Evolutionary conservation across 1,139 yeast genomes (phyloP), one percentile per base, ranked within the genome.

Genomic region (Kurtzmaniella natalensis): DNA sequence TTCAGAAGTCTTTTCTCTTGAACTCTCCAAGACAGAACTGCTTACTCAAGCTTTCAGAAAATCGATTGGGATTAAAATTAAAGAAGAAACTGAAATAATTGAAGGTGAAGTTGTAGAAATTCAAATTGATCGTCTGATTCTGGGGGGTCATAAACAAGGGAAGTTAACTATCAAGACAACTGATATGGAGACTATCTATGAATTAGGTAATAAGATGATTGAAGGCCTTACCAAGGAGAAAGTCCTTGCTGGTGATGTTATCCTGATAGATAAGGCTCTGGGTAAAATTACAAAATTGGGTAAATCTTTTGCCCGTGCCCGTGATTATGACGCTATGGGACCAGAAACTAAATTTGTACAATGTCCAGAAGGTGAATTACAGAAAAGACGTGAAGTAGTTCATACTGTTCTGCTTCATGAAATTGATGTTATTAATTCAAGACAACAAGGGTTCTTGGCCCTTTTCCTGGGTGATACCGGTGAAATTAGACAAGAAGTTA

Each of bases 281-380:
- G 99, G 98, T 35, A 87, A 88, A 53, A 86, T 92, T 50, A 80
- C 94, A 32, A 92, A 89, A 61, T 72, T 94, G 44, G 99, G 99
- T 40, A 80, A 96, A 57, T 88, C 96, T 1, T 92, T 87, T 59
- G 81, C 97, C 8, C 76, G 98, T 48, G 94, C 97, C 4, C 75
- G 98, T 55, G 98, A 94, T 61, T 94, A 92, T 60, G 99, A 94
- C 61, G 98, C 98, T 27, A 92, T 92, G 96, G 97, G 98, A 5
- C 95, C 96, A 30, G 97, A 94, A 50, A 88, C 96, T 27, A 88
- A 87, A 59, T 94, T 92, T 59, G 95, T 94, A 33, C 96, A 92
- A 60, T 87, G 96, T 57, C 99, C 99, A 22, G 97, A 92, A 59
- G 99, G 99, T 33, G 99, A 94, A 68, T 72, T 94, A 53, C 98